Evolutionary conservation across 2,329 filamentous ascomycete species (phyloP).

Genomic region (Anthostomella pinea): DNA sequence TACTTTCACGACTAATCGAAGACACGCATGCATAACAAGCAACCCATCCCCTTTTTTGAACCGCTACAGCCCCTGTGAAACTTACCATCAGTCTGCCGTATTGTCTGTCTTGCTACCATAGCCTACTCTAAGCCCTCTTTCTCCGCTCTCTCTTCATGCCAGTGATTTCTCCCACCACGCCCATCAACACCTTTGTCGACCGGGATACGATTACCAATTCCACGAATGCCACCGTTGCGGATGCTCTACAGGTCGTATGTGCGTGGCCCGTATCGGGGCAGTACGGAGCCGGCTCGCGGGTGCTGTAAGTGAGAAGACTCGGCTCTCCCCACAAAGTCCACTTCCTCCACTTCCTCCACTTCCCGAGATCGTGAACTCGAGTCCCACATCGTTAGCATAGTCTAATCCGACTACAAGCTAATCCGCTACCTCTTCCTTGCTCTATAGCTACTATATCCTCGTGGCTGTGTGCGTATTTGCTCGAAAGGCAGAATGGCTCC

Average conservation of each 20-base stretch:
- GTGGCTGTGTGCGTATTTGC: conserved; percentile 61
- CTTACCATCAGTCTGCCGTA: too few species aligned
- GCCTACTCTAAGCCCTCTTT: too few species aligned
- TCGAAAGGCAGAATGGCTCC: conserved; percentile 59
- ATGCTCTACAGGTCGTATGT: conserved; percentile 35
- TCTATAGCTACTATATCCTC: conserved; percentile 56
- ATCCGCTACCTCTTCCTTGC: not conserved
- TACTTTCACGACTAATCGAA: too few species aligned
- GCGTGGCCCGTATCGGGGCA: conserved; percentile 43
- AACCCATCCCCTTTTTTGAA: too few species aligned
- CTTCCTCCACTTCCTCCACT: too few species aligned
- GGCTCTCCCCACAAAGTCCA: conserved; percentile 7
- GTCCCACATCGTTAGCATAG: conserved; percentile 1
- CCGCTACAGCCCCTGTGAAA: too few species aligned
- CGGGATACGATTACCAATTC: conserved; percentile 11
- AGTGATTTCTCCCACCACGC: conserved; percentile 31
- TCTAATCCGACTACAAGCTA: conserved; percentile 4
- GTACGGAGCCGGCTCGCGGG: conserved; percentile 38
- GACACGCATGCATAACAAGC: too few species aligned
- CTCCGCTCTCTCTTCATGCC: conserved; percentile 29
- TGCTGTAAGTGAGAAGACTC: too few species aligned
- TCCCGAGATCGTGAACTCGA: conserved; percentile 2
- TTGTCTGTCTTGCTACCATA: too few species aligned
- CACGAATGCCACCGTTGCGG: conserved; percentile 22
- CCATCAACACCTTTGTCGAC: conserved; percentile 25